These are phyloP conservation scores for sunflower (Helianthus annuus) DNA, from an alignment of 129 eudicot species.

Conservation along the genomic window DNA sequence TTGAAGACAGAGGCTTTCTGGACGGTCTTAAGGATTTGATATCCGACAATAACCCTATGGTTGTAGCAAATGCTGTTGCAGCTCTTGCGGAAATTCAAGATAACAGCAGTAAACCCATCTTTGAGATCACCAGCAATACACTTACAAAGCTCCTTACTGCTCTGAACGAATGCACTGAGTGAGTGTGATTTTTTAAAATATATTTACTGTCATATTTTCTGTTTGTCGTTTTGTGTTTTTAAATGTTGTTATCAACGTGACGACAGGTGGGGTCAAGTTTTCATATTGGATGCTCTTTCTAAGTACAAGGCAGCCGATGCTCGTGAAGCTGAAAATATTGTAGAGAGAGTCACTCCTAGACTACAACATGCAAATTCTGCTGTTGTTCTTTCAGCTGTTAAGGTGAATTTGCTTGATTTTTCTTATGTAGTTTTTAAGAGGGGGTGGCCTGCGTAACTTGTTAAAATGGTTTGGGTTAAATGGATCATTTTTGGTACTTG, in stretches of 20 bases:
- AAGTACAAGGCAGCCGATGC: conserved; percentile 97
- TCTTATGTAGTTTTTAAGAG: conserved; percentile 8
- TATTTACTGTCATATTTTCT: conserved; percentile 13
- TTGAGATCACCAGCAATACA: conserved; percentile 86
- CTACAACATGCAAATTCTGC: conserved; percentile 99
- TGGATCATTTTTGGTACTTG: neutral
- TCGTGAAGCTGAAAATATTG: conserved; percentile 97
- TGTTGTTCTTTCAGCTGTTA: conserved; percentile 98
- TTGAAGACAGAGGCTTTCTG: conserved; percentile 96
- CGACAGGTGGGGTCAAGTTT: conserved; percentile 99
- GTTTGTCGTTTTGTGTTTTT: conserved; percentile 8
- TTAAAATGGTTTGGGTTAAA: neutral
- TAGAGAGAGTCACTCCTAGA: conserved; percentile 96
- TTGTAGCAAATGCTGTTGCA: conserved; percentile 99
- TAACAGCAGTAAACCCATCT: conserved; percentile 71
- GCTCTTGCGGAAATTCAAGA: conserved; percentile 99
- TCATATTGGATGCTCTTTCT: conserved; percentile 95
- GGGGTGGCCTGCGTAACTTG: neutral
- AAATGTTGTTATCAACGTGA: conserved; percentile 19
- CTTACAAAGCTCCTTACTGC: conserved; percentile 98
- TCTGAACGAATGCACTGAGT: conserved; percentile 98
- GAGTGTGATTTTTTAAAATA: conserved; percentile 33
- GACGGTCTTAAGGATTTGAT: conserved; percentile 96
- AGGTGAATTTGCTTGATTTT: conserved; percentile 46
- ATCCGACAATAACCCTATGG: conserved; percentile 99